Percentiles rank a stretch among this genome's conserved stretches.
phyloP scores from a whole-genome alignment of 768 basidiomycete species.

The Kwoniella sp. region DNA sequence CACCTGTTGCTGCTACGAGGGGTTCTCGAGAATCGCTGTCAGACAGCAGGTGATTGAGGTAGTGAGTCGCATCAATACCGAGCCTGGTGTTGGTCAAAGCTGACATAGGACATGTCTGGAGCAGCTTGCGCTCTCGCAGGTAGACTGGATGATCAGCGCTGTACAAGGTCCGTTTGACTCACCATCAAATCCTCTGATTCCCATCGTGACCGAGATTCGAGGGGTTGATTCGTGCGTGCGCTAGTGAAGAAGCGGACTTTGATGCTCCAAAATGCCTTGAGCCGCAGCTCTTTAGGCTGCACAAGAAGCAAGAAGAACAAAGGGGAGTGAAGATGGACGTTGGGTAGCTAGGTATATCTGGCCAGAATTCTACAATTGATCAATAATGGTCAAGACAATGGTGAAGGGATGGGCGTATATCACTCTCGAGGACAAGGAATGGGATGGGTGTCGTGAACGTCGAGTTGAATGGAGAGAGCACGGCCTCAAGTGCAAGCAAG shows the following conservation, averaged over 20 bases:
- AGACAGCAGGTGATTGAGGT: slow-evolving; percentile 71
- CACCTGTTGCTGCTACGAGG: slow-evolving; percentile 90
- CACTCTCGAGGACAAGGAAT: slow-evolving; percentile 1
- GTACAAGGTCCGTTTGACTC: slow-evolving; percentile 8
- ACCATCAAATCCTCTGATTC: slow-evolving; percentile 47
- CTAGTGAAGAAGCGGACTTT: not conserved
- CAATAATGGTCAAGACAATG: too few species aligned
- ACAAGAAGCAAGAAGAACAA: not conserved
- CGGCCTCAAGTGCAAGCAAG: too few species aligned
- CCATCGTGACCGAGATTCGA: slow-evolving; percentile 24
- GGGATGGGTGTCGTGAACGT: too few species aligned
- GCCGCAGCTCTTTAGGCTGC: slow-evolving; percentile 20
- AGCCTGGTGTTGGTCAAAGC: slow-evolving; percentile 87
- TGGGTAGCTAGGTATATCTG: not conserved
- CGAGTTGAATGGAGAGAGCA: slow-evolving; percentile 1
- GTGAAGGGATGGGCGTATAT: too few species aligned
- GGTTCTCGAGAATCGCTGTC: slow-evolving; percentile 78
- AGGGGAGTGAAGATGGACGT: not conserved
- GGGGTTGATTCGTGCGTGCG: not conserved
- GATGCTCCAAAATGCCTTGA: slow-evolving; percentile 11
- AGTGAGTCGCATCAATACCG: slow-evolving; percentile 93
- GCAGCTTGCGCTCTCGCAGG: slow-evolving; percentile 82
- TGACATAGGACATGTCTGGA: slow-evolving; percentile 76
- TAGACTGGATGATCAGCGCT: slow-evolving; percentile 63
- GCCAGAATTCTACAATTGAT: too few species aligned